These are phyloP conservation scores for Bonia amplexicaulis DNA, from an alignment of 176 grass and related monocot genomes.

Conservation along the genomic window DNA sequence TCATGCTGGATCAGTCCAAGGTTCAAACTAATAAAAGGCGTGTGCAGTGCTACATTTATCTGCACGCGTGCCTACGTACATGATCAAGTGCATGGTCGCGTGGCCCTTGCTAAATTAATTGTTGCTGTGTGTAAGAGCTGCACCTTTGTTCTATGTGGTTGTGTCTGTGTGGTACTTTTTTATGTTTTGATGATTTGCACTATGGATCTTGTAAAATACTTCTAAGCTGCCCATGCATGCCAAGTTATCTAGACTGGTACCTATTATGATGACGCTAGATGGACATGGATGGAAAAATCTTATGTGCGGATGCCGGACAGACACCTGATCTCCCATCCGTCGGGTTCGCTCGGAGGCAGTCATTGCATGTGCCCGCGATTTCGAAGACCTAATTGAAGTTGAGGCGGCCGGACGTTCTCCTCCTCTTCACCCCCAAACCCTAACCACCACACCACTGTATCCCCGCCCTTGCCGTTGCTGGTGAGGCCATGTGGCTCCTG, in stretches of 20 bases:
- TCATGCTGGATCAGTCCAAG: slow-evolving; percentile 59
- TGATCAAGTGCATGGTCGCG: neutral
- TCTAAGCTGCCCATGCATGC: neutral
- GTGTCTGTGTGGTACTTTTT: neutral
- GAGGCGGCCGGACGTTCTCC: no score
- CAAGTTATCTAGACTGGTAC: neutral
- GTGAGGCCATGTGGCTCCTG: neutral
- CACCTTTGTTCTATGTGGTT: neutral
- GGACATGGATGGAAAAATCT: neutral
- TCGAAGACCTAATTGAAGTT: no score
- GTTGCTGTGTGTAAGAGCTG: slow-evolving; percentile 20
- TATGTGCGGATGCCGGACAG: neutral
- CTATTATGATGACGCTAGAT: neutral
- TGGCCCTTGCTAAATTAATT: neutral
- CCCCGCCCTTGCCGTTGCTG: neutral
- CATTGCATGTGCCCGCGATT: no score
- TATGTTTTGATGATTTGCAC: neutral
- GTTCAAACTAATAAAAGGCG: slow-evolving; percentile 32
- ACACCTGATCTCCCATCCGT: neutral
- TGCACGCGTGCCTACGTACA: neutral
- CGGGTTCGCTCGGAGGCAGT: no score
- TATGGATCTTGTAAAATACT: neutral
- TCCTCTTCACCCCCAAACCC: neutral
- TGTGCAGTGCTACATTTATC: neutral
- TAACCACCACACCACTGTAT: neutral